A percentile compares a stretch with the other conserved stretches of the same genome.
These are phyloP conservation scores for Rhizopogon vinicolor DNA, from an alignment of 768 basidiomycete genomes.

Conservation along the genomic window DNA sequence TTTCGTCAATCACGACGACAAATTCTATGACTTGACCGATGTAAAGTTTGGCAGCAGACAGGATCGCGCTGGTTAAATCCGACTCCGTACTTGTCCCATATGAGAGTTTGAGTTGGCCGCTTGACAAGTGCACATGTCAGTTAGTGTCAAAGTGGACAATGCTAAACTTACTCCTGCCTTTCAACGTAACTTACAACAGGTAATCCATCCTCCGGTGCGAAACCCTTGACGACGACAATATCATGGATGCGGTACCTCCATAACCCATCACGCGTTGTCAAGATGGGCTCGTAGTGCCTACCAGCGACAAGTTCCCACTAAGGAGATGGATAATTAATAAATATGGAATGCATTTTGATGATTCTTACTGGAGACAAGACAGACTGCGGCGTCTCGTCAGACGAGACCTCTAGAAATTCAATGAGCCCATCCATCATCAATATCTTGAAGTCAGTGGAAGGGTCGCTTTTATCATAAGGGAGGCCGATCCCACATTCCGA, in stretches of 20 bases:
- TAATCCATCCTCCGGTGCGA: constrained; percentile 4
- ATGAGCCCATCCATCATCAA: constrained; percentile 3
- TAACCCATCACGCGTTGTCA: constrained; percentile 4
- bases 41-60: not conserved
- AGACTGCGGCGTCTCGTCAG: not conserved
- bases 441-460: constrained; percentile 6
- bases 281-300: constrained; percentile 3
- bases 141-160: not conserved
- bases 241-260: constrained; percentile 8
- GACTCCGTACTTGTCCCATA: constrained; percentile 8
- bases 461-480: not conserved
- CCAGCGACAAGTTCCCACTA: constrained; percentile 4
- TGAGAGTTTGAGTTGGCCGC: not conserved
- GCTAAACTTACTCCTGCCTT: constrained; percentile 1
- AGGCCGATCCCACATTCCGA: constrained; percentile 1
- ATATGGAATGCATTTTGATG: not conserved
- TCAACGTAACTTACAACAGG: constrained; percentile 3
- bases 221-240: constrained; percentile 4
- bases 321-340: not conserved
- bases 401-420: constrained; percentile 4
- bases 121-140: not conserved
- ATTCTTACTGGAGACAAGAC: constrained; percentile 1
- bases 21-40: not conserved
- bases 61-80: constrained; percentile 7
- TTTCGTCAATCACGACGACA: constrained; percentile 1